Conservation (phyloP, 345 rosid species). For the Citrus unshiu region DNA sequence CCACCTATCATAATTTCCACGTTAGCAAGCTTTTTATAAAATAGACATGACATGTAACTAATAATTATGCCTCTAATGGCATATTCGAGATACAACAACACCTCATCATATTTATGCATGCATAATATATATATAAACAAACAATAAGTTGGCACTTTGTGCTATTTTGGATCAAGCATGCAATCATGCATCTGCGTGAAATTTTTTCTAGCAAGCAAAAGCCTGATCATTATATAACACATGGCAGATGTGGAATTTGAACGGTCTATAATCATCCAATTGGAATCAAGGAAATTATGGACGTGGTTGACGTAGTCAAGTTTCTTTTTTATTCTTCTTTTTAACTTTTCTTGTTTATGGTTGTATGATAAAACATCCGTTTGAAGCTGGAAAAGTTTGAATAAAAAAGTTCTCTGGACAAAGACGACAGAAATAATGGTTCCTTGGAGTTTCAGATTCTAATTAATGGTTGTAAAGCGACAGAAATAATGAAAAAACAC, state of each 20-base stretch:
- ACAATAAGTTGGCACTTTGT: neutral
- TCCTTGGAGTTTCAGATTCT: no score
- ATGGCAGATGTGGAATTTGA: neutral
- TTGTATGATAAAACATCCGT: neutral
- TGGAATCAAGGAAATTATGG: neutral
- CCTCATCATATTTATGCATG: neutral
- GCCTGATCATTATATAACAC: neutral
- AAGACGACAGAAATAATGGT: neutral
- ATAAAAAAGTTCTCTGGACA: neutral
- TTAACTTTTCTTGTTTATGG: neutral
- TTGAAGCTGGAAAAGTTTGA: neutral
- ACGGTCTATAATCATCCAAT: slow-evolving; percentile 1
- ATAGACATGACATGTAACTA: neutral
- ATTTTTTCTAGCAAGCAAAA: no score
- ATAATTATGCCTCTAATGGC: neutral
- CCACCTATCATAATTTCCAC: slow-evolving; percentile 1
- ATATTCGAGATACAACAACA: neutral
- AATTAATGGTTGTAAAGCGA: no score
- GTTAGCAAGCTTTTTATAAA: neutral
- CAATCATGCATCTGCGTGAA: neutral
- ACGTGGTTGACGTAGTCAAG: neutral
- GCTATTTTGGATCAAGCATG: neutral
- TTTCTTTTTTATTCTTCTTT: slow-evolving; percentile 1
- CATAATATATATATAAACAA: neutral
- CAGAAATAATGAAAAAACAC: no score